A percentile compares a stretch with the other conserved stretches of the same genome.
These are phyloP conservation scores for Coemansia biformis DNA, from an alignment of 192 early-diverging fungal genomes.

Conservation along the genomic window DNA sequence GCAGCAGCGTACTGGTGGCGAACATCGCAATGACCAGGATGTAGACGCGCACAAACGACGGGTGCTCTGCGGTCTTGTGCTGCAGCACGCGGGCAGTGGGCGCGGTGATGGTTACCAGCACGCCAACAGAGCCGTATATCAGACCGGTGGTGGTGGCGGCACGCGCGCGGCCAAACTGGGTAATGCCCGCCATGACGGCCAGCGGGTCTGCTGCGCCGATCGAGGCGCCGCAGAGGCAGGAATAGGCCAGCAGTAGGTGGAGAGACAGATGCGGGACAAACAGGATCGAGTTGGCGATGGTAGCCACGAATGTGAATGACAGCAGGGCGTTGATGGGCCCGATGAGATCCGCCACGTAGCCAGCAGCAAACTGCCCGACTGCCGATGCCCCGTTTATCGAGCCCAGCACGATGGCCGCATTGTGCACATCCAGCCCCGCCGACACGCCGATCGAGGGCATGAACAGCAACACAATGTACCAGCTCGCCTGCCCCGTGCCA, in stretches of 20 bases:
- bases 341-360: conserved; percentile 35
- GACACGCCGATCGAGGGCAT: conserved; percentile 44
- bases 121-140: conserved; percentile 37
- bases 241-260: conserved; percentile 27
- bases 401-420: conserved; percentile 38
- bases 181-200: conserved; percentile 35
- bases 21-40: conserved; percentile 24
- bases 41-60: conserved; percentile 12
- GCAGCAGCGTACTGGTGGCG: conserved; percentile 22
- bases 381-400: conserved; percentile 44
- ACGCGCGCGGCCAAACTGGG: conserved; percentile 28
- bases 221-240: conserved; percentile 39
- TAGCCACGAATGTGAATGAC: conserved; percentile 20
- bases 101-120: conserved; percentile 19
- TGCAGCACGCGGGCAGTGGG: conserved; percentile 28
- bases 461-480: conserved; percentile 43
- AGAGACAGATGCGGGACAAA: conserved; percentile 30
- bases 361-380: conserved; percentile 38
- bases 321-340: conserved; percentile 40
- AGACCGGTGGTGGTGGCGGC: conserved; percentile 23
- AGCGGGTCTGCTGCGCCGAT: conserved; percentile 41
- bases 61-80: not conserved
- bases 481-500: conserved; percentile 35
- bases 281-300: conserved; percentile 27
- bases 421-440: conserved; percentile 40